phyloP scores from a whole-genome alignment of 2,329 filamentous ascomycete genomes.

The Xylariaceae sp. region DNA sequence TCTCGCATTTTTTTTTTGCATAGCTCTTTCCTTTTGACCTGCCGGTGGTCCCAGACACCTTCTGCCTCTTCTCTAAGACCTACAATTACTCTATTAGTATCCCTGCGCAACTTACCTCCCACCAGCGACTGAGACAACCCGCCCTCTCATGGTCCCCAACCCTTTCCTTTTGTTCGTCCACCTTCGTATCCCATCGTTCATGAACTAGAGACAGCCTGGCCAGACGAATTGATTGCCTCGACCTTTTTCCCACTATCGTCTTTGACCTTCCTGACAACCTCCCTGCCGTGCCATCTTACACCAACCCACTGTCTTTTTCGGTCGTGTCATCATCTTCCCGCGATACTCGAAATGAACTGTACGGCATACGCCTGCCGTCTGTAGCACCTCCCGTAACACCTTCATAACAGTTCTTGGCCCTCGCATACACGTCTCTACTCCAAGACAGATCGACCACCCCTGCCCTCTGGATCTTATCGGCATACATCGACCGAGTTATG shows the following conservation, averaged over 20 bases:
- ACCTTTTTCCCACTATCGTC: conserved; percentile 5
- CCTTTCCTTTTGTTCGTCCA: too few species aligned
- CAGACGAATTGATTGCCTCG: conserved; percentile 1
- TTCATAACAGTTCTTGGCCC: conserved; percentile 6
- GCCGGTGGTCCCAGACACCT: too few species aligned
- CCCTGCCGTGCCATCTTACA: conserved; percentile 16
- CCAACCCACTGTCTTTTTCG: conserved; percentile 9
- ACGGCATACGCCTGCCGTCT: conserved; percentile 12
- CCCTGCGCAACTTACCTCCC: too few species aligned
- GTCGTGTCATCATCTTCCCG: conserved; percentile 19
- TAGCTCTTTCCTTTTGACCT: too few species aligned
- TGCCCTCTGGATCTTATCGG: not conserved
- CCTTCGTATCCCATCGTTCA: not conserved
- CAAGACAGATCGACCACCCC: not conserved
- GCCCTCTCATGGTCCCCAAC: too few species aligned
- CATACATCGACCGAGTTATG: not conserved
- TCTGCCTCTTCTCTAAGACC: too few species aligned
- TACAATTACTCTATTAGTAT: too few species aligned
- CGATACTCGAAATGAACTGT: conserved; percentile 17
- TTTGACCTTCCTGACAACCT: conserved; percentile 4
- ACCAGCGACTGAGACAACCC: too few species aligned
- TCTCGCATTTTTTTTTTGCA: too few species aligned
- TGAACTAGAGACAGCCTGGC: not conserved
- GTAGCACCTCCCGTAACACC: conserved; percentile 13
- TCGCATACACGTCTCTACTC: not conserved